Conservation (phyloP, 345 rosid species). For the Aethionema arabicum region DNA sequence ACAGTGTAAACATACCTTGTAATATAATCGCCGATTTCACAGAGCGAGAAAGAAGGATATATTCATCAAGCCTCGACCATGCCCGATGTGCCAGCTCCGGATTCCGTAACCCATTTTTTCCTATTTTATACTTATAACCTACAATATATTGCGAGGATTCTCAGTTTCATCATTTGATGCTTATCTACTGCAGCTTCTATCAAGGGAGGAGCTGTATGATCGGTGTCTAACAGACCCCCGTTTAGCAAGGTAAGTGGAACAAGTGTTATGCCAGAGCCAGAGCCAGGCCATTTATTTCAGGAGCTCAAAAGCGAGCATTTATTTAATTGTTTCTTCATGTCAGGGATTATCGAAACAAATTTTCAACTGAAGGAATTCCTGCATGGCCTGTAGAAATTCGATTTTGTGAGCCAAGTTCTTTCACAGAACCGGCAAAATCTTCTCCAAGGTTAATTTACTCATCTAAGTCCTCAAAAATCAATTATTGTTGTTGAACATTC, state of each 20-base stretch:
- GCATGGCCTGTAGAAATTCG: constrained; percentile 89
- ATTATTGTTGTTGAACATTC: not conserved
- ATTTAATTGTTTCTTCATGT: constrained; percentile 24
- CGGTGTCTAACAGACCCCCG: constrained; percentile 75
- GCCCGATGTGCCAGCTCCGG: constrained; percentile 75
- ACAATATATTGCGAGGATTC: constrained; percentile 2
- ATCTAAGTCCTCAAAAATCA: constrained; percentile 14
- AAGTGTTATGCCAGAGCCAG: constrained; percentile 22
- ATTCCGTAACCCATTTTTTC: constrained; percentile 47
- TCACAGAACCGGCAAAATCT: constrained; percentile 64
- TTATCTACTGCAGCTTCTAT: constrained; percentile 60
- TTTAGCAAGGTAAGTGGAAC: constrained; percentile 67
- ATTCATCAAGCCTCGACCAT: constrained; percentile 63
- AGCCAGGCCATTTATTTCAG: constrained; percentile 4
- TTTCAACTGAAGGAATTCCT: constrained; percentile 50
- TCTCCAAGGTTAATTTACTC: constrained; percentile 64
- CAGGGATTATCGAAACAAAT: constrained; percentile 84
- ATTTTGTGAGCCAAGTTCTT: constrained; percentile 71
- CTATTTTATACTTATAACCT: constrained; percentile 18
- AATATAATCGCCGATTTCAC: constrained; percentile 23
- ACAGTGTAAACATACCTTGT: not conserved
- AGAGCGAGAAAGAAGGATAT: constrained; percentile 70
- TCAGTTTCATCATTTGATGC: constrained; percentile 27
- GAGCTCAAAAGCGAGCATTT: constrained; percentile 17
- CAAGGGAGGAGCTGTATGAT: constrained; percentile 68